A percentile compares a stretch with the other conserved stretches of the same genome.
phyloP scores from a whole-genome alignment of 1,139 yeast species.

The Suhomyces wounanorum region DNA sequence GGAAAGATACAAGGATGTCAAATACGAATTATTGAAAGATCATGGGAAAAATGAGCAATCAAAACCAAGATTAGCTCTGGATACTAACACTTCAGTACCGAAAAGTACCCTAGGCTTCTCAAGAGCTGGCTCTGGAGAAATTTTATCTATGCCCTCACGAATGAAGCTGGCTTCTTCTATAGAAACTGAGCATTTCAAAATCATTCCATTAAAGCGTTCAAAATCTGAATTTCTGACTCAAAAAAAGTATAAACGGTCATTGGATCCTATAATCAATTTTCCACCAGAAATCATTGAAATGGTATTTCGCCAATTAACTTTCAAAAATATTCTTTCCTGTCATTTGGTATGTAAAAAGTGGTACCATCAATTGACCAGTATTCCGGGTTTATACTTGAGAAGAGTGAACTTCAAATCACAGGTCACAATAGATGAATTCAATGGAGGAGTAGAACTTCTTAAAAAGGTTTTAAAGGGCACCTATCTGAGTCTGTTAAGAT shows the following conservation, averaged over 20 bases:
- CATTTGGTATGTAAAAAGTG: slow-evolving; percentile 38
- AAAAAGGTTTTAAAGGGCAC: slow-evolving; percentile 23
- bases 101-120: neutral
- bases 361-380: slow-evolving; percentile 28
- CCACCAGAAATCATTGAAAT: slow-evolving; percentile 34
- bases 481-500: slow-evolving; percentile 21
- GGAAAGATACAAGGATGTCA: slow-evolving; percentile 26
- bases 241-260: neutral
- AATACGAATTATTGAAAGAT: slow-evolving; percentile 10
- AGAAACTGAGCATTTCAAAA: neutral
- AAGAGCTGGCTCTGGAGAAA: neutral
- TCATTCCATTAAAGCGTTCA: slow-evolving; percentile 5
- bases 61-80: neutral
- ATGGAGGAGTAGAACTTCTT: slow-evolving; percentile 30
- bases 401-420: slow-evolving; percentile 28
- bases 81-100: neutral
- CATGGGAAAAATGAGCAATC: neutral
- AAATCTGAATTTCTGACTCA: neutral
- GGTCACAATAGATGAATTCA: slow-evolving; percentile 33
- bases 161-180: neutral
- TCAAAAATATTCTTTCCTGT: slow-evolving; percentile 26
- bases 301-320: slow-evolving; percentile 28
- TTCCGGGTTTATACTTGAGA: slow-evolving; percentile 30
- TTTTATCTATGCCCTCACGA: neutral
- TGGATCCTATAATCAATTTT: slow-evolving; percentile 33